Evolutionary conservation across 1,139 yeast species (phyloP).

Genomic region (Sugiyamaella paludigena): DNA sequence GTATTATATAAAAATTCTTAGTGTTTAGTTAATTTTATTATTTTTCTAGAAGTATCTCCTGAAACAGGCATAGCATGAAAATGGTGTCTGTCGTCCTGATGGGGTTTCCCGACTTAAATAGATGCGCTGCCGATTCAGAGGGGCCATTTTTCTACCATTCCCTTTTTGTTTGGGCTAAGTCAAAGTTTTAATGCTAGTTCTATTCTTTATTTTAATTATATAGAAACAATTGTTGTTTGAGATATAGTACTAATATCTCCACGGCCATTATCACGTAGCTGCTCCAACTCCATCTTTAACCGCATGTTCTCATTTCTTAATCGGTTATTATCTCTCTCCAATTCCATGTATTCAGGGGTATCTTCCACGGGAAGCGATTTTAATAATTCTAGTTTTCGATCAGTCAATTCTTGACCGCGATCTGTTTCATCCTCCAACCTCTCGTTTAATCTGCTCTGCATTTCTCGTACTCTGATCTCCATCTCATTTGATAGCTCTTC

Average conservation of each 20-base stretch:
- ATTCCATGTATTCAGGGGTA: constrained; percentile 9
- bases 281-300: constrained; percentile 3
- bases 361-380: constrained; percentile 15
- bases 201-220: no score
- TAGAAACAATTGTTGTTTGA: no score
- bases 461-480: constrained; percentile 35
- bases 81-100: background rate
- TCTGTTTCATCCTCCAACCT: constrained; percentile 31
- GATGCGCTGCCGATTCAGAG: no score
- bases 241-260: no score
- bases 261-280: no score
- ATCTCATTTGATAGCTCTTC: constrained; percentile 36
- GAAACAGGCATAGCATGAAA: background rate
- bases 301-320: constrained; percentile 14
- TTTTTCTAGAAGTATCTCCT: background rate
- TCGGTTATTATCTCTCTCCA: constrained; percentile 18
- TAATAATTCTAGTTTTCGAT: constrained; percentile 28
- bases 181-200: no score
- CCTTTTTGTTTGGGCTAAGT: no score
- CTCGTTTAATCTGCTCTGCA: constrained; percentile 29
- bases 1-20: background rate
- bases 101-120: no score
- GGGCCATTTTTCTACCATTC: no score
- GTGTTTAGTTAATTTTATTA: background rate
- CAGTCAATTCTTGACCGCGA: constrained; percentile 27